Evolutionary conservation across 768 basidiomycete genomes (phyloP).

Genomic region (Xerocomus brunneocitrinus): DNA sequence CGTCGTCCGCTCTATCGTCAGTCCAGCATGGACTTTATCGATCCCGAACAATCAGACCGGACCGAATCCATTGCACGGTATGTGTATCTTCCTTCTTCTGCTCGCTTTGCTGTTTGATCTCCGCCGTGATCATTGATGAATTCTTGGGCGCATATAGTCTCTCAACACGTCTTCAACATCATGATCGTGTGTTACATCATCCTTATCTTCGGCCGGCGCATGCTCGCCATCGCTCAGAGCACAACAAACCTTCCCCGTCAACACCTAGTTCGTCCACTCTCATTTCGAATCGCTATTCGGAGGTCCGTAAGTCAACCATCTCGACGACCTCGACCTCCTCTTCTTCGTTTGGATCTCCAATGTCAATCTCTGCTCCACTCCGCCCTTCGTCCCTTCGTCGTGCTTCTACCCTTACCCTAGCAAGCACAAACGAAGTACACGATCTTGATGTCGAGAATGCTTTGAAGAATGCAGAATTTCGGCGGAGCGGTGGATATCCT

Average conservation of each 20-base stretch:
- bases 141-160: conserved; percentile 40
- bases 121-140: conserved; percentile 7
- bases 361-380: conserved; percentile 34
- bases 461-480: conserved; percentile 6
- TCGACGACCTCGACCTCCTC: conserved; percentile 26
- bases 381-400: conserved; percentile 42
- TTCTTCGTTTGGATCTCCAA: conserved; percentile 35
- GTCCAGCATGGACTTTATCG: conserved; percentile 86
- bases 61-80: conserved; percentile 61
- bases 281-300: conserved; percentile 38
- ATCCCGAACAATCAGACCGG: conserved; percentile 37
- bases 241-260: conserved; percentile 36
- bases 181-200: conserved; percentile 58
- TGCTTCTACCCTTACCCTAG: conserved; percentile 31
- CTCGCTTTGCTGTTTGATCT: conserved; percentile 1
- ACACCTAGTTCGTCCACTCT: conserved; percentile 65
- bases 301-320: conserved; percentile 28
- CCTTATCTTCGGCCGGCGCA: conserved; percentile 48
- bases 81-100: conserved; percentile 23
- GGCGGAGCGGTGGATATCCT: conserved; percentile 12
- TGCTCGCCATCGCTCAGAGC: conserved; percentile 18
- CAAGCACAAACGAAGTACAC: conserved; percentile 17
- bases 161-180: conserved; percentile 61
- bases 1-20: conserved; percentile 66
- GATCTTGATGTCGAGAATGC: conserved; percentile 11